Evolutionary conservation across 2,329 filamentous ascomycete genomes (phyloP).

Genomic region (Trichophyton rubrum): DNA sequence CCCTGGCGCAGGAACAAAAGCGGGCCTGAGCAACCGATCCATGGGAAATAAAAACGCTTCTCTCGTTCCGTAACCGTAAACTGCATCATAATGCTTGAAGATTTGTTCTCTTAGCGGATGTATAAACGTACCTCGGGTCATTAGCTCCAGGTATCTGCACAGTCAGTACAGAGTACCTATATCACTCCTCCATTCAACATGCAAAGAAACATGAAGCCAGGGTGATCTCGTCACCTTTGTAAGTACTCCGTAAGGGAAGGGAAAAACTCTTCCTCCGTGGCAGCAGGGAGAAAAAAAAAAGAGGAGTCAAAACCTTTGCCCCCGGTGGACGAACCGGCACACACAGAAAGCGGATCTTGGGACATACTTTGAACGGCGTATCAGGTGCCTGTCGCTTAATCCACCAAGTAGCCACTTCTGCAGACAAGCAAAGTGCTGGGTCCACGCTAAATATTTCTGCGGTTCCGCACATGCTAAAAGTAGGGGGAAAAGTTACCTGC

Average conservation of each 20-base stretch:
- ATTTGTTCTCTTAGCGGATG: neutral
- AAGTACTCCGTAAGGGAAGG: neutral
- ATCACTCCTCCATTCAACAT: too few relatives aligned
- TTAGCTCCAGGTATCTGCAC: neutral
- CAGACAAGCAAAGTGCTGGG: neutral
- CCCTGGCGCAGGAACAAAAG: conserved; percentile 4
- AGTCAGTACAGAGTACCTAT: neutral
- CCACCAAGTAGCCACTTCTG: conserved; percentile 2
- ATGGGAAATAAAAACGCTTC: neutral
- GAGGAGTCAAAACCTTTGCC: neutral
- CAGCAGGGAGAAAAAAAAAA: neutral
- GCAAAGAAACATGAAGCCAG: too few relatives aligned
- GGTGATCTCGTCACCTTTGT: too few relatives aligned
- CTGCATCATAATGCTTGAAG: neutral
- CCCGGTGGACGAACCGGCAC: neutral
- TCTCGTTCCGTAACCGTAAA: conserved; percentile 2
- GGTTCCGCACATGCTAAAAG: neutral
- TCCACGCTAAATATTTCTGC: neutral
- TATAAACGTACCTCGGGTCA: neutral
- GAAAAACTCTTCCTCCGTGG: neutral
- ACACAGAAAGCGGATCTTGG: neutral
- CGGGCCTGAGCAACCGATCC: neutral
- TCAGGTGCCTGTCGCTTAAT: conserved; percentile 2
- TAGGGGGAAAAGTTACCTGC: neutral
- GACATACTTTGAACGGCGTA: neutral